These are phyloP conservation scores for Suhomyces vadensis DNA, from an alignment of 805 yeast species.

Conservation along the genomic window DNA sequence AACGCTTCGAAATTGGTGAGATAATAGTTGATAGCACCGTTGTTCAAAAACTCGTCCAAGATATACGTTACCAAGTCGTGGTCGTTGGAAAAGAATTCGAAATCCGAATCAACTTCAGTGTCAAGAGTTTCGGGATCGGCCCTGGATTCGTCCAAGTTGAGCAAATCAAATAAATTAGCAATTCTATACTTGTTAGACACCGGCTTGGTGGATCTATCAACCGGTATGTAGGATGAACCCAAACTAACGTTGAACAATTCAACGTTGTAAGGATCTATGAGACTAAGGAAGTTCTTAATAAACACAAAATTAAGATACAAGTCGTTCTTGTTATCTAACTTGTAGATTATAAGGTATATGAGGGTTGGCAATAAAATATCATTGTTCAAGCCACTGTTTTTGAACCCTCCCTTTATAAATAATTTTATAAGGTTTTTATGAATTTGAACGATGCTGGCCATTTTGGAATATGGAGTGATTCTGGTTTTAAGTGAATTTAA, in stretches of 20 bases:
- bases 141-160: constrained; percentile 26
- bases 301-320: constrained; percentile 38
- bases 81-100: constrained; percentile 33
- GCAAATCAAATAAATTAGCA: constrained; percentile 29
- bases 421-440: constrained; percentile 31
- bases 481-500: constrained; percentile 20
- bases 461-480: constrained; percentile 36
- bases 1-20: constrained; percentile 46
- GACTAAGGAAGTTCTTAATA: constrained; percentile 36
- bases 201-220: constrained; percentile 15
- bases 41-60: constrained; percentile 30
- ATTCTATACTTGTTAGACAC: constrained; percentile 16
- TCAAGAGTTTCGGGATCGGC: constrained; percentile 7
- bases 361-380: constrained; percentile 43
- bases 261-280: constrained; percentile 33
- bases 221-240: constrained; percentile 21
- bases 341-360: constrained; percentile 36
- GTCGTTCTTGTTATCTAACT: constrained; percentile 23
- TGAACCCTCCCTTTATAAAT: constrained; percentile 17
- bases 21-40: constrained; percentile 40
- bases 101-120: constrained; percentile 7
- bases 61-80: constrained; percentile 30
- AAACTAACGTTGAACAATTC: constrained; percentile 20
- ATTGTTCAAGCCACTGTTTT: constrained; percentile 32
- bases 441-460: constrained; percentile 28